These are phyloP conservation scores for Boletales sp. DNA, from an alignment of 768 basidiomycete genomes.

Conservation along the genomic window DNA sequence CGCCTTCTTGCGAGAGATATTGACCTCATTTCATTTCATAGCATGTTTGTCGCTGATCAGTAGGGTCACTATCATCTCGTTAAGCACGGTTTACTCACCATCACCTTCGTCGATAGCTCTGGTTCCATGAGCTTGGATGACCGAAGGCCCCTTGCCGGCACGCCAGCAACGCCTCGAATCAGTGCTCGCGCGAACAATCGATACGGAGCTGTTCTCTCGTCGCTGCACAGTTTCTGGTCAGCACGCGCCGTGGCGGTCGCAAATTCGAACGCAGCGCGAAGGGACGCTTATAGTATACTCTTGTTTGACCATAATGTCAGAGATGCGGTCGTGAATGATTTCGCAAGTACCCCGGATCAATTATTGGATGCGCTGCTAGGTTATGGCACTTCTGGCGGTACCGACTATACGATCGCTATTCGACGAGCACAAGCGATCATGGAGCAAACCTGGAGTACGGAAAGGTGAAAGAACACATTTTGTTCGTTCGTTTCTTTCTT, in stretches of 20 bases:
- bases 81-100: not conserved
- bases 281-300: constrained; percentile 56
- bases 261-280: constrained; percentile 28
- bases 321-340: constrained; percentile 42
- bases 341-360: constrained; percentile 40
- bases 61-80: constrained; percentile 8
- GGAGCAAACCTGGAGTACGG: constrained; percentile 47
- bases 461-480: constrained; percentile 33
- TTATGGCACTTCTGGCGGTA: constrained; percentile 33
- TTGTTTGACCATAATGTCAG: constrained; percentile 35
- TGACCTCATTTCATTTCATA: constrained; percentile 13
- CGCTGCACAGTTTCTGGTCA: constrained; percentile 54
- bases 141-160: constrained; percentile 40
- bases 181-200: constrained; percentile 39
- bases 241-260: constrained; percentile 42
- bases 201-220: constrained; percentile 57
- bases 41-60: constrained; percentile 57
- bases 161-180: constrained; percentile 41
- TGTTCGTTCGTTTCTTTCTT: not conserved
- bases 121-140: constrained; percentile 46
- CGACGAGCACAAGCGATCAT: constrained; percentile 34
- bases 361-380: constrained; percentile 39
- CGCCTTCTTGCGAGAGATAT: not conserved
- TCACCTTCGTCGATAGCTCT: constrained; percentile 34
- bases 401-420: constrained; percentile 44